These are phyloP conservation scores for Gymnopilus dilepis DNA, from an alignment of 768 basidiomycete genomes.

Conservation along the genomic window DNA sequence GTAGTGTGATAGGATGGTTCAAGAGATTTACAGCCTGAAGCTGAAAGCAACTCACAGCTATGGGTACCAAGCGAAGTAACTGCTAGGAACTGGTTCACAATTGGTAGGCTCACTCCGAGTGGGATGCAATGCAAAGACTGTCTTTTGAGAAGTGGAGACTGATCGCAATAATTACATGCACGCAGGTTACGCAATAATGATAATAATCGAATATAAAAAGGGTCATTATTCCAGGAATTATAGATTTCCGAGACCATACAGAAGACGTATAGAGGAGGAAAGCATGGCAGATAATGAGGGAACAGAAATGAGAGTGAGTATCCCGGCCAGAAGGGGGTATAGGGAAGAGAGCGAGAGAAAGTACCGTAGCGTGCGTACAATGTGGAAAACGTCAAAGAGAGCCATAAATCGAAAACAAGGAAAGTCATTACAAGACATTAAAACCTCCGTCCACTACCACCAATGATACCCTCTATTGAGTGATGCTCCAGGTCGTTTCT, in stretches of 20 bases:
- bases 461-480: conserved; percentile 89
- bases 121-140: too few relatives aligned
- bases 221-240: conserved; percentile 21
- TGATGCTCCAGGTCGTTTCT: conserved; percentile 96
- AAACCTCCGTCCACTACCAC: conserved; percentile 45
- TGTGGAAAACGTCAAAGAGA: not conserved
- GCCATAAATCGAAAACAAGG: not conserved
- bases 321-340: conserved; percentile 18
- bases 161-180: conserved; percentile 12
- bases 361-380: conserved; percentile 12
- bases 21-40: not conserved
- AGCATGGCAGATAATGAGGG: conserved; percentile 4
- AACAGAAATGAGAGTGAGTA: conserved; percentile 15
- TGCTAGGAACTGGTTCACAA: too few relatives aligned
- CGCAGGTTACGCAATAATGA: conserved; percentile 14
- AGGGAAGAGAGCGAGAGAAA: conserved; percentile 5
- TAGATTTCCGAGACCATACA: conserved; percentile 10
- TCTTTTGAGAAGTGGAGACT: too few relatives aligned
- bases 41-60: not conserved
- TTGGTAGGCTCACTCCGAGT: too few relatives aligned
- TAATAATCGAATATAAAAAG: conserved; percentile 9
- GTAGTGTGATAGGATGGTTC: too few relatives aligned
- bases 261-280: not conserved
- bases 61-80: too few relatives aligned
- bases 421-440: not conserved